Evolutionary conservation across 1,139 yeast species (phyloP).

Genomic region (Eremothecium cymbalariae): DNA sequence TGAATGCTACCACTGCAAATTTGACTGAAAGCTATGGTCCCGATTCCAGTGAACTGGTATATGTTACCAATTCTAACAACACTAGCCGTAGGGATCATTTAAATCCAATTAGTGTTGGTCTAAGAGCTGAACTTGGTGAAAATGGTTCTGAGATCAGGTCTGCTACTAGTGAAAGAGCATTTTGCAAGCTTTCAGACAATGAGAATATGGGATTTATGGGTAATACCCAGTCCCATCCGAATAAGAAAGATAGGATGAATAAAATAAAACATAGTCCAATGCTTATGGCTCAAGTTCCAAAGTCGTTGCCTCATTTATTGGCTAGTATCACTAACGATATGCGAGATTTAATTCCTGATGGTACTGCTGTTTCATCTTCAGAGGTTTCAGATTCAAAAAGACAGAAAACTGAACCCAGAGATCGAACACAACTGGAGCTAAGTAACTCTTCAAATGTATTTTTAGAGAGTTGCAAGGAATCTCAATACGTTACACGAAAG

Average conservation of each 20-base stretch:
- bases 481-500: slow-evolving; percentile 28
- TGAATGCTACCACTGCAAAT: slow-evolving; percentile 50
- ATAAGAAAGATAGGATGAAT: slow-evolving; percentile 42
- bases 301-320: slow-evolving; percentile 41
- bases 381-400: not conserved
- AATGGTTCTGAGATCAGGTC: slow-evolving; percentile 1
- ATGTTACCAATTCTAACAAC: slow-evolving; percentile 16
- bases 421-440: slow-evolving; percentile 1
- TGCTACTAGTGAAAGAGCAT: too few relatives aligned
- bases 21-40: slow-evolving; percentile 49
- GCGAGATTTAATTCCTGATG: too few relatives aligned
- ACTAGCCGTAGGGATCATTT: too few relatives aligned
- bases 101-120: too few relatives aligned
- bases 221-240: slow-evolving; percentile 34
- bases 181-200: too few relatives aligned
- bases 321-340: too few relatives aligned
- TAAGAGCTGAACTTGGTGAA: slow-evolving; percentile 8
- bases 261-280: slow-evolving; percentile 40
- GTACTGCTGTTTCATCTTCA: too few relatives aligned
- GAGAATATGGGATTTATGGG: too few relatives aligned
- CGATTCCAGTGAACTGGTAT: slow-evolving; percentile 43
- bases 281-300: slow-evolving; percentile 42
- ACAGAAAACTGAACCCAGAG: not conserved
- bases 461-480: slow-evolving; percentile 6
- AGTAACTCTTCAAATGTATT: slow-evolving; percentile 7